Conservation (phyloP, 225 moss, liverwort and hornwort genomes). For the Pseudisothecium myosuroides region DNA sequence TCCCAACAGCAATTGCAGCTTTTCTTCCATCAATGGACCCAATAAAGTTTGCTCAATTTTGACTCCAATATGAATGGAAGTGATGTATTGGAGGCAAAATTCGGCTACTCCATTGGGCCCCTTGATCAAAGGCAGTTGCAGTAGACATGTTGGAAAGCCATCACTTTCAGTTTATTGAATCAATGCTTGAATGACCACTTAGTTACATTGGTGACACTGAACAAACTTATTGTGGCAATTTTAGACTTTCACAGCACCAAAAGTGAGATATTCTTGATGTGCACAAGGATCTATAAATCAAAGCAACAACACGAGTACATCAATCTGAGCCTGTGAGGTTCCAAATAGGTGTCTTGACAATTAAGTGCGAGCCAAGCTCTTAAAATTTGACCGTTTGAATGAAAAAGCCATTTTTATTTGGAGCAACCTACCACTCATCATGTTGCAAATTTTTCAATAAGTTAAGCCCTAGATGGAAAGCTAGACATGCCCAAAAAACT, state of each 20-base stretch:
- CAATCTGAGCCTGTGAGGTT: background rate
- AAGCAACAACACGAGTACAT: background rate
- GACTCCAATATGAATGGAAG: too few relatives aligned
- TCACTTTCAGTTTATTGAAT: background rate
- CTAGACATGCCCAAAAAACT: too few relatives aligned
- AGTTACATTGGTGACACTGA: background rate
- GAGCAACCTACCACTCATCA: background rate
- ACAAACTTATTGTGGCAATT: too few relatives aligned
- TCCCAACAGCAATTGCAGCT: too few relatives aligned
- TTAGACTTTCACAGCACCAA: background rate
- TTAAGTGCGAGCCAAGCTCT: background rate
- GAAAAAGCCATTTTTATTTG: background rate
- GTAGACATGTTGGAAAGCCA: background rate
- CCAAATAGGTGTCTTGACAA: background rate
- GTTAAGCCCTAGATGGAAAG: background rate
- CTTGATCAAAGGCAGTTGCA: background rate
- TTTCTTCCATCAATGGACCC: too few relatives aligned
- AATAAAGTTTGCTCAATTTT: too few relatives aligned
- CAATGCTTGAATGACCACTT: background rate
- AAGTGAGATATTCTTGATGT: background rate
- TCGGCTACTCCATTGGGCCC: background rate
- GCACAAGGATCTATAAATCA: background rate
- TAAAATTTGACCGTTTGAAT: background rate
- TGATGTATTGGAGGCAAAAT: background rate
- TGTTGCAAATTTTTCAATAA: background rate